Evolutionary conservation across 495 filamentous ascomycete genomes (phyloP).

Genomic region (Stereocaulon alpinum): DNA sequence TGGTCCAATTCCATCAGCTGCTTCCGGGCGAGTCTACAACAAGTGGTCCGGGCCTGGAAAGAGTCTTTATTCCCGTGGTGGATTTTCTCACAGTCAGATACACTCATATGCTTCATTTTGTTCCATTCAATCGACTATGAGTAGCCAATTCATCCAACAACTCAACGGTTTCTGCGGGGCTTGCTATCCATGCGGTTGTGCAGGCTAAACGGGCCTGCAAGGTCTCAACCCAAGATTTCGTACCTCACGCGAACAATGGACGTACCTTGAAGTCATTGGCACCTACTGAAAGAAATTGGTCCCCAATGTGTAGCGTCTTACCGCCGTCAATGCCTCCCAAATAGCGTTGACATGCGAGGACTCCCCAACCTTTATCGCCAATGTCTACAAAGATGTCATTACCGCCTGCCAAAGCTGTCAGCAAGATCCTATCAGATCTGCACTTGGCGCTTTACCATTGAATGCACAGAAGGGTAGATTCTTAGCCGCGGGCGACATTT

Average conservation of each 20-base stretch:
- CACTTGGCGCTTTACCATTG: slow-evolving; percentile 47
- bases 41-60: too few species aligned
- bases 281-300: slow-evolving; percentile 92
- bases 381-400: slow-evolving; percentile 99
- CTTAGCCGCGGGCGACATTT: slow-evolving; percentile 59
- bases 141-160: slow-evolving; percentile 65
- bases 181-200: slow-evolving; percentile 84
- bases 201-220: slow-evolving; percentile 49
- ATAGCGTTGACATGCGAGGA: slow-evolving; percentile 83
- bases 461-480: slow-evolving; percentile 93
- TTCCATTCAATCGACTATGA: neutral
- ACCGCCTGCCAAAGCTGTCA: slow-evolving; percentile 40
- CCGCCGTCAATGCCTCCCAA: slow-evolving; percentile 61
- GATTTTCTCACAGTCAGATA: too few species aligned
- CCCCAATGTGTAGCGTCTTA: slow-evolving; percentile 75
- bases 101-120: too few species aligned
- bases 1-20: too few species aligned
- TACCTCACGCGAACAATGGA: neutral
- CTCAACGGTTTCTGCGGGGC: slow-evolving; percentile 76
- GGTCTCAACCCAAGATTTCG: neutral
- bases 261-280: slow-evolving; percentile 90
- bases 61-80: too few species aligned
- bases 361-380: slow-evolving; percentile 94
- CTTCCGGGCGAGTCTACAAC: too few species aligned
- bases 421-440: neutral